Evolutionary conservation across 164 flowering plant species (phyloP).

Genomic region (Aristolochia fimbriata): DNA sequence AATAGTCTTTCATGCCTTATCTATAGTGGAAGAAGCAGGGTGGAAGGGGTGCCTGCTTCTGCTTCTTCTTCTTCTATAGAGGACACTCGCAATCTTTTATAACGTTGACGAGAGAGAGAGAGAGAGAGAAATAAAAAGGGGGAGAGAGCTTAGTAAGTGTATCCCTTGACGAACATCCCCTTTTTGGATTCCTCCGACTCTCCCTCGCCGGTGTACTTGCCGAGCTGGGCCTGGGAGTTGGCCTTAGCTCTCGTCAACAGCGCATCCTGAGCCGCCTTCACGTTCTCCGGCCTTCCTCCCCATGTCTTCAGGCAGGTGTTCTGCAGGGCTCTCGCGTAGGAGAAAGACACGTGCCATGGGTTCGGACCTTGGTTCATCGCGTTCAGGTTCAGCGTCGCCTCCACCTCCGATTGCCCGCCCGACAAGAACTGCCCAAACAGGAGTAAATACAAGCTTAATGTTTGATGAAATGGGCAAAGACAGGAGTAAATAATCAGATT

Average conservation of each 20-base stretch:
- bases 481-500: too few species aligned
- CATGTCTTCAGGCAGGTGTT: slow-evolving; percentile 91
- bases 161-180: slow-evolving; percentile 80
- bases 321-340: slow-evolving; percentile 82
- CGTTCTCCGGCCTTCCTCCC: slow-evolving; percentile 86
- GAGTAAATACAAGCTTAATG: not conserved
- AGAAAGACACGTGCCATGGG: slow-evolving; percentile 97
- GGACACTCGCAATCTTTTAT: not conserved
- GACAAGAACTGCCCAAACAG: slow-evolving; percentile 62
- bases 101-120: not conserved
- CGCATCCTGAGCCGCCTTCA: slow-evolving; percentile 66
- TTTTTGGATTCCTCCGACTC: slow-evolving; percentile 81
- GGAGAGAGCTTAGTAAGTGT: slow-evolving; percentile 39
- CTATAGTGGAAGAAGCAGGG: slow-evolving; percentile 16
- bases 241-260: slow-evolving; percentile 71
- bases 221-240: slow-evolving; percentile 88
- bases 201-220: slow-evolving; percentile 84
- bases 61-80: slow-evolving; percentile 14
- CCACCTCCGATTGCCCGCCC: slow-evolving; percentile 94
- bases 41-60: slow-evolving; percentile 1
- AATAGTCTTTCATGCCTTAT: slow-evolving; percentile 35
- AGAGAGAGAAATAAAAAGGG: too few species aligned
- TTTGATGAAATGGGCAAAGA: not conserved
- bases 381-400: slow-evolving; percentile 81
- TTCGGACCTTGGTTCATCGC: slow-evolving; percentile 86